Evolutionary conservation across 2,329 filamentous ascomycete genomes (phyloP), one percentile per base, ranked within the genome.

Genomic region (Bertia moriformis): DNA sequence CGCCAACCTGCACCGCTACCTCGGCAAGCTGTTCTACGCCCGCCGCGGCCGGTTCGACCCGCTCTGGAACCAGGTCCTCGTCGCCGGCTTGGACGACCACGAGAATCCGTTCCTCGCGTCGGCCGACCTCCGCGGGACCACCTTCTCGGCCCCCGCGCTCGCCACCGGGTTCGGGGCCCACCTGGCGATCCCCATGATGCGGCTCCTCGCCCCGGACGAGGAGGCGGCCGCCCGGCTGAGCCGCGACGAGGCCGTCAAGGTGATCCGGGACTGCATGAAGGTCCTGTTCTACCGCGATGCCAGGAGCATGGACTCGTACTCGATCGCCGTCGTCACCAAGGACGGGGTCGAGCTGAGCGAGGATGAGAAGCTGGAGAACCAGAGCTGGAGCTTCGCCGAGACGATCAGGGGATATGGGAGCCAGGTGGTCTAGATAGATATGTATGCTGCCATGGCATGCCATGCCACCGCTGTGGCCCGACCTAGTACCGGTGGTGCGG

Each of bases 351-450:
- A 93, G 40, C 58, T 95, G 48, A 80, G 78, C 59, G 77, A 93
- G 61, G 65, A 83, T 51, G 84, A 93, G 68, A 78, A 87, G 70
- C 70, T 98, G 48, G 88, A 96, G 70, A 73, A 80, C 51, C 89
- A 96, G 72, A 95, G 87, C 72, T 96, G 89, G 91, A 87, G 84
- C 39, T 98, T 98, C 66, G 91, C 91, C 18, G 89, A 96, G 58
- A 73, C 80, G 50, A 95, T 98, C 60, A 82, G 77, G 60, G 91
- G 91, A 33, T 96, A 98, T 57, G 91, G 91, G n/a, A n/a, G n/a
- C n/a, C n/a, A n/a, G n/a, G n/a, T n/a, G n/a, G n/a, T n/a, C n/a
- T n/a, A n/a, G n/a, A n/a, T n/a, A n/a, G n/a, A n/a, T n/a, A n/a
- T n/a, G n/a, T n/a, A n/a, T n/a, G n/a, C n/a, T n/a, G n/a, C n/a